Percentiles rank a stretch among this genome's conserved stretches.
phyloP scores from a whole-genome alignment of 2,329 filamentous ascomycete species.

The Trichoderma polysporum region DNA sequence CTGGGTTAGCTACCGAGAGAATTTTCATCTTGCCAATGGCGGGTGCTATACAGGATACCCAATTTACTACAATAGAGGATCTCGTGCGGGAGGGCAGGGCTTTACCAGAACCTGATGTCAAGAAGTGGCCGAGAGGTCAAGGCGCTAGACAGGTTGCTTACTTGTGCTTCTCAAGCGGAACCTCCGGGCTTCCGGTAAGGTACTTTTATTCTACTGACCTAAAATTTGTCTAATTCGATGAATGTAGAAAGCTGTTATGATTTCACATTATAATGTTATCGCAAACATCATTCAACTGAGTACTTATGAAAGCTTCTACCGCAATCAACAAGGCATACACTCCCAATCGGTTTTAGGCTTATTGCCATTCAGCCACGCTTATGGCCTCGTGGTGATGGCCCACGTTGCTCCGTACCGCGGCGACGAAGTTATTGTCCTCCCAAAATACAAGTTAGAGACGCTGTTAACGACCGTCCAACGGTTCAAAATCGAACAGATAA shows the following conservation, averaged over 20 bases:
- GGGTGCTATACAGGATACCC: background rate
- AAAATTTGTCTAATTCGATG: slow-evolving; percentile 10
- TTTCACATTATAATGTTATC: slow-evolving; percentile 76
- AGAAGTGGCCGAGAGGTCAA: slow-evolving; percentile 64
- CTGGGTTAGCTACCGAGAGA: too few relatives aligned
- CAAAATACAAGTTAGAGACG: slow-evolving; percentile 68
- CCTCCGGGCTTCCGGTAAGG: slow-evolving; percentile 70
- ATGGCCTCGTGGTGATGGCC: slow-evolving; percentile 69
- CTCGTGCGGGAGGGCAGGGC: slow-evolving; percentile 60
- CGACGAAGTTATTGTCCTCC: slow-evolving; percentile 70
- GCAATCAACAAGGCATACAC: slow-evolving; percentile 38
- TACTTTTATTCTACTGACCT: background rate
- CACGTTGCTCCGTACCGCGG: slow-evolving; percentile 67
- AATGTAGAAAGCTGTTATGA: slow-evolving; percentile 77
- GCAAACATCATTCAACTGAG: slow-evolving; percentile 67
- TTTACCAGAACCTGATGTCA: slow-evolving; percentile 52
- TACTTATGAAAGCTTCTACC: slow-evolving; percentile 41
- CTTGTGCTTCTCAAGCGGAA: slow-evolving; percentile 77
- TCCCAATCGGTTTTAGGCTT: slow-evolving; percentile 60
- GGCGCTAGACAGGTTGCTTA: slow-evolving; percentile 69
- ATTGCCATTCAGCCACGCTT: slow-evolving; percentile 79
- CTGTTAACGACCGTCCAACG: slow-evolving; percentile 64
- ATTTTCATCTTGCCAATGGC: background rate
- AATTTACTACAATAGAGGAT: slow-evolving; percentile 60
- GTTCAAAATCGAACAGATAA: slow-evolving; percentile 67